These are phyloP conservation scores for Coprinopsis strossmayeri DNA, from an alignment of 768 basidiomycete species.

Conservation along the genomic window DNA sequence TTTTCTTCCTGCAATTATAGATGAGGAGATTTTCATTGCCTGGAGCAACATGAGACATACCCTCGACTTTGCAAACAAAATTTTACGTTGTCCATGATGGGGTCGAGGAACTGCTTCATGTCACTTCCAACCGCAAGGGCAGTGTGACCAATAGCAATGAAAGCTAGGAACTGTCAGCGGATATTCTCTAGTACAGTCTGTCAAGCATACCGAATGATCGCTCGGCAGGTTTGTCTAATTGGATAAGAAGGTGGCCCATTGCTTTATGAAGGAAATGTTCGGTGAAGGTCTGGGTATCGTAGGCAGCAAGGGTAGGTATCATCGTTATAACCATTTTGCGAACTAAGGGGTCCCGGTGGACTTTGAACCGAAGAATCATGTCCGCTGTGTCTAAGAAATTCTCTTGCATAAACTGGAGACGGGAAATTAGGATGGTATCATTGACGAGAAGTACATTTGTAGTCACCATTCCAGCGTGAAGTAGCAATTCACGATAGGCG, in stretches of 20 bases:
- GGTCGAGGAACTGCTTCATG: conserved; percentile 93
- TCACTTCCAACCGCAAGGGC: conserved; percentile 88
- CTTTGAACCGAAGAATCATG: conserved; percentile 81
- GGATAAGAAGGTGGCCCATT: conserved; percentile 86
- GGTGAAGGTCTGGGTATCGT: conserved; percentile 89
- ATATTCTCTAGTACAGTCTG: no score
- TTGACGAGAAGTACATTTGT: background rate
- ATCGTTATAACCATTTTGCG: conserved; percentile 93
- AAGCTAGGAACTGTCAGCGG: no score
- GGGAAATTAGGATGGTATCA: background rate
- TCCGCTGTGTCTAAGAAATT: conserved; percentile 84
- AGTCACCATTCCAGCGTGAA: conserved; percentile 91
- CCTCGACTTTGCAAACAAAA: conserved; percentile 82
- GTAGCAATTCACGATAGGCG: conserved; percentile 84
- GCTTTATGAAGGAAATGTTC: conserved; percentile 88
- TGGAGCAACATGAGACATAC: conserved; percentile 19
- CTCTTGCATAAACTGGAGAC: conserved; percentile 70
- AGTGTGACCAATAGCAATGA: conserved; percentile 94
- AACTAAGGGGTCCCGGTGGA: conserved; percentile 81
- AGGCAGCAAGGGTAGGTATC: conserved; percentile 90
- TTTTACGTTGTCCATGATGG: conserved; percentile 86
- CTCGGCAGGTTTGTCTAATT: conserved; percentile 85
- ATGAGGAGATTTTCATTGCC: conserved; percentile 1
- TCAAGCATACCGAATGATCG: conserved; percentile 89
- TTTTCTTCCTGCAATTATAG: conserved; percentile 55